A percentile compares a stretch with the other conserved stretches of the same genome.
Evolutionary conservation across 768 basidiomycete species (phyloP).

Genomic region (Trametopsis cervina): DNA sequence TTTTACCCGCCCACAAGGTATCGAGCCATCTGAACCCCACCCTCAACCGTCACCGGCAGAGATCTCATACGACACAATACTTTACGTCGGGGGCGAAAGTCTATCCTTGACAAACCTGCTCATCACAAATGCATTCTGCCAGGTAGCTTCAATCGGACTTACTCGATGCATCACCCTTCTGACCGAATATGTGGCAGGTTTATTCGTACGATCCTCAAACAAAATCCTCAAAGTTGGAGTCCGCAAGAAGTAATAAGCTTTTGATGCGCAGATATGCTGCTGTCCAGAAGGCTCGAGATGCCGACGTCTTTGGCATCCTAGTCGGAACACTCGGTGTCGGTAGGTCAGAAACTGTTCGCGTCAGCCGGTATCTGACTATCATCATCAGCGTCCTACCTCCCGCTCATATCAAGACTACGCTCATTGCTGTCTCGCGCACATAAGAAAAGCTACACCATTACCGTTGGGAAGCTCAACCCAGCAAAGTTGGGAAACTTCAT

Average conservation of each 20-base stretch:
- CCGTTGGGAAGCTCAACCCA: constrained; percentile 91
- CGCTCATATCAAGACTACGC: constrained; percentile 80
- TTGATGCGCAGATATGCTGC: constrained; percentile 86
- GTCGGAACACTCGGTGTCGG: constrained; percentile 91
- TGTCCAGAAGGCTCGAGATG: constrained; percentile 83
- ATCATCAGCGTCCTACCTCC: constrained; percentile 74
- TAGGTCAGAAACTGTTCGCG: constrained; percentile 26
- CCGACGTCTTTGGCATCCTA: constrained; percentile 92
- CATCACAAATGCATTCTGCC: constrained; percentile 66
- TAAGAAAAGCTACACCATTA: constrained; percentile 93
- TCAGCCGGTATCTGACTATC: neutral
- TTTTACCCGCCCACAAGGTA: too few species aligned
- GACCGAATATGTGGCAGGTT: constrained; percentile 54
- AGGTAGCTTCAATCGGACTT: too few species aligned
- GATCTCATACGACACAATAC: constrained; percentile 30
- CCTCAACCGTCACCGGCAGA: too few species aligned
- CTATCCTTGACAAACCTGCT: constrained; percentile 79
- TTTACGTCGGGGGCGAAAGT: constrained; percentile 75
- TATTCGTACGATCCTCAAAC: constrained; percentile 67
- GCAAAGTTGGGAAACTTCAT: constrained; percentile 93
- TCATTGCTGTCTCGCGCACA: constrained; percentile 51
- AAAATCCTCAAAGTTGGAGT: constrained; percentile 45
- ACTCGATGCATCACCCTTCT: too few species aligned
- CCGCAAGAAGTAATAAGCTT: constrained; percentile 65
- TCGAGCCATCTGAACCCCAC: too few species aligned